phyloP scores from a whole-genome alignment of 352 stramenopile species.

The Pythium sp. region DNA sequence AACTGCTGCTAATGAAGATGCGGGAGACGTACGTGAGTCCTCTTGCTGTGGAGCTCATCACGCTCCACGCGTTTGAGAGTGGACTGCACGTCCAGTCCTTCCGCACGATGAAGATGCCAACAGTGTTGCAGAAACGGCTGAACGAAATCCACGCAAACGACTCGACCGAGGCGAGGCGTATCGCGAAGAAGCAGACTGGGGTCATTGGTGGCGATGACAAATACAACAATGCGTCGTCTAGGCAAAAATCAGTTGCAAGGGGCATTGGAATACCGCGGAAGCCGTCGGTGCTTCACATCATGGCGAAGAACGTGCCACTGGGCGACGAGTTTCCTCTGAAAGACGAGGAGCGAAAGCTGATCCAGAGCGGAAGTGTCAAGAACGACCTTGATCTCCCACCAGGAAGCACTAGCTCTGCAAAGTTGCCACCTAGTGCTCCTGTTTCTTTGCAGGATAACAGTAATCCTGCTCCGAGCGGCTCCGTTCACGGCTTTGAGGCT shows the following conservation, averaged over 20 bases:
- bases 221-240: background rate
- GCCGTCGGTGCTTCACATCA: slow-evolving; percentile 67
- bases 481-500: slow-evolving; percentile 77
- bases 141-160: slow-evolving; percentile 62
- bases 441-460: slow-evolving; percentile 5
- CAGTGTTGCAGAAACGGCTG: slow-evolving; percentile 58
- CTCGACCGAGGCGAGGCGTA: slow-evolving; percentile 12
- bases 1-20: slow-evolving; percentile 86
- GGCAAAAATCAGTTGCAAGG: background rate
- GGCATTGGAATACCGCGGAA: slow-evolving; percentile 4
- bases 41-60: slow-evolving; percentile 75
- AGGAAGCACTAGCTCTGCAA: background rate
- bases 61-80: slow-evolving; percentile 64
- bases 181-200: slow-evolving; percentile 15
- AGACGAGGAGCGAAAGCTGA: slow-evolving; percentile 55
- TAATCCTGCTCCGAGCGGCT: slow-evolving; percentile 16
- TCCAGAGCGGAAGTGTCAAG: slow-evolving; percentile 17
- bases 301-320: slow-evolving; percentile 44
- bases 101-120: slow-evolving; percentile 75
- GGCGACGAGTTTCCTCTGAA: slow-evolving; percentile 55
- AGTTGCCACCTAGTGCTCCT: slow-evolving; percentile 22
- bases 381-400: background rate
- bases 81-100: slow-evolving; percentile 72
- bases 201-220: background rate
- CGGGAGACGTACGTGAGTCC: slow-evolving; percentile 68